These are phyloP conservation scores for Amyloporia xantha DNA, from an alignment of 768 basidiomycete genomes.

Conservation along the genomic window DNA sequence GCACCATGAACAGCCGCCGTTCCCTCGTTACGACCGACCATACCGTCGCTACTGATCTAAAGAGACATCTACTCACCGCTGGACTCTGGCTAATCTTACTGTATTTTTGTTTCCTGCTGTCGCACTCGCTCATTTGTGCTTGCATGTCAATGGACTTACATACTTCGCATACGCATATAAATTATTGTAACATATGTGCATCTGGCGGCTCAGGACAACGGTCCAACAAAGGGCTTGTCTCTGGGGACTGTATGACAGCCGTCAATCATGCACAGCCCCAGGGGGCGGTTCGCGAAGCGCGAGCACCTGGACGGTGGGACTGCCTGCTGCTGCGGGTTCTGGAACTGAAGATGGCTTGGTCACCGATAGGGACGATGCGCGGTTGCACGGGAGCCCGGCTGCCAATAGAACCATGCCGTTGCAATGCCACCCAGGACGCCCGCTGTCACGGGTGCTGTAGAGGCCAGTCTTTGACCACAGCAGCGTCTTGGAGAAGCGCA, in stretches of 20 bases:
- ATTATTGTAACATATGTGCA: slow-evolving; percentile 5
- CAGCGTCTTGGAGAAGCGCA: background rate
- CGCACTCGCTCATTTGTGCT: background rate
- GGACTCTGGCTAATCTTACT: background rate
- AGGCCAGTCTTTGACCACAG: background rate
- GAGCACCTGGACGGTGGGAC: no score
- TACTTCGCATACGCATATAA: slow-evolving; percentile 3
- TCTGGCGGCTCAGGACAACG: no score
- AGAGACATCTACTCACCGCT: no score
- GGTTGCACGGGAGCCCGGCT: background rate
- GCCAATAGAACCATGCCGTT: background rate
- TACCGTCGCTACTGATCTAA: slow-evolving; percentile 15
- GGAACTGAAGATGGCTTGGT: background rate
- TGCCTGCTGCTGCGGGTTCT: slow-evolving; percentile 1
- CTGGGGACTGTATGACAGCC: no score
- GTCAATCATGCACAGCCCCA: no score
- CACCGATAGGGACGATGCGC: slow-evolving; percentile 1
- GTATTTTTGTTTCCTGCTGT: background rate
- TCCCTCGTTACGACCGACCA: slow-evolving; percentile 17
- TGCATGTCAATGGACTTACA: background rate
- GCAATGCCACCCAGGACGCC: background rate
- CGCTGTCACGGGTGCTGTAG: background rate
- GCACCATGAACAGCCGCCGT: slow-evolving; percentile 13
- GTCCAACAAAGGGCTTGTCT: background rate
- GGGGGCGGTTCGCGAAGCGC: slow-evolving; percentile 1